Evolutionary conservation across 352 stramenopile genomes (phyloP).

Genomic region (Pythium aphanidermatum): DNA sequence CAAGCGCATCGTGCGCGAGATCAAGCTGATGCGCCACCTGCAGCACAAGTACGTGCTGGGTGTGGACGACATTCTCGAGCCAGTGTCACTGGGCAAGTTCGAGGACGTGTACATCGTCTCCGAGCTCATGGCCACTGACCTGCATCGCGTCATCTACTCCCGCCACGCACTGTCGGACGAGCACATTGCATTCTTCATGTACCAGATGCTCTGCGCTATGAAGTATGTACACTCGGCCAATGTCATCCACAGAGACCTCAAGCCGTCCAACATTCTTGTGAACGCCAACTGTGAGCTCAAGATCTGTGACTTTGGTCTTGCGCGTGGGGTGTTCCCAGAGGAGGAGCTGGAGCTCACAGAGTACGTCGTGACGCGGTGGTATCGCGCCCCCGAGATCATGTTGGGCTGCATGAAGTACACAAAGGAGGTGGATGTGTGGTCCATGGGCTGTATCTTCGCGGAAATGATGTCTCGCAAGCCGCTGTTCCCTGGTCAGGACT

Average conservation of each 20-base stretch:
- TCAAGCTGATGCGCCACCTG: slow-evolving; percentile 91
- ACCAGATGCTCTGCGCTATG: slow-evolving; percentile 89
- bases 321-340: slow-evolving; percentile 71
- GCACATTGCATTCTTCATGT: slow-evolving; percentile 89
- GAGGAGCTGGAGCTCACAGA: slow-evolving; percentile 68
- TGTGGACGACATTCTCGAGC: slow-evolving; percentile 74
- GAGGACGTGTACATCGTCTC: slow-evolving; percentile 90
- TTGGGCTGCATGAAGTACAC: slow-evolving; percentile 86
- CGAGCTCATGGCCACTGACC: slow-evolving; percentile 88
- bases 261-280: slow-evolving; percentile 97
- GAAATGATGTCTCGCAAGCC: slow-evolving; percentile 97
- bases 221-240: slow-evolving; percentile 92
- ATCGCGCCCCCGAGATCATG: slow-evolving; percentile 67
- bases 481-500: slow-evolving; percentile 95
- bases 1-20: slow-evolving; percentile 98
- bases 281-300: slow-evolving; percentile 90
- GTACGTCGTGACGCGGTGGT: slow-evolving; percentile 83
- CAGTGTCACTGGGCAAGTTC: slow-evolving; percentile 60
- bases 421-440: slow-evolving; percentile 91
- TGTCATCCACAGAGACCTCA: slow-evolving; percentile 95
- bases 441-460: slow-evolving; percentile 98
- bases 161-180: slow-evolving; percentile 77
- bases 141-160: slow-evolving; percentile 89
- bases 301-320: slow-evolving; percentile 87
- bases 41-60: slow-evolving; percentile 86